Evolutionary conservation across 495 filamentous ascomycete species (phyloP).

Genomic region (Venustampulla echinocandica): DNA sequence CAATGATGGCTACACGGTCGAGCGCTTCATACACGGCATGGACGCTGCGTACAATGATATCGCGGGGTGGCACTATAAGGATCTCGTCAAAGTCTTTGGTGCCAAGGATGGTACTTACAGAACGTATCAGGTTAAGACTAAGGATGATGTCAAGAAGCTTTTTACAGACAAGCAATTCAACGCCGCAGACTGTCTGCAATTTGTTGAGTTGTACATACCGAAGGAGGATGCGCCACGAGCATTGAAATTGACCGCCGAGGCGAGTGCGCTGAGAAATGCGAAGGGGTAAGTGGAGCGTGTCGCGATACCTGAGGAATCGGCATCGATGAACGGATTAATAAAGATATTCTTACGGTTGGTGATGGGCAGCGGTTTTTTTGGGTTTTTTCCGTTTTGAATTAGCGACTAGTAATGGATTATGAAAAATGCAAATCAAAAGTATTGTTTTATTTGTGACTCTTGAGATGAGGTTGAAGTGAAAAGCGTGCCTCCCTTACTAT

Average conservation of each 20-base stretch:
- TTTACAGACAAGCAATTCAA: constrained; percentile 61
- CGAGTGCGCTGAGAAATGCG: constrained; percentile 51
- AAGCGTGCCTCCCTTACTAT: too few species aligned
- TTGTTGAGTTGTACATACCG: constrained; percentile 84
- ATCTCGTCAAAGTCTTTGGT: constrained; percentile 61
- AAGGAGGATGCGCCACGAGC: constrained; percentile 69
- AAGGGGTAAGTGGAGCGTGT: constrained; percentile 11
- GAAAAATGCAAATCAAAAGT: too few species aligned
- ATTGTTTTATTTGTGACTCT: too few species aligned
- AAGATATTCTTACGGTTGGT: too few species aligned
- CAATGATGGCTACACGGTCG: constrained; percentile 71
- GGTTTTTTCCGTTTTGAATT: too few species aligned
- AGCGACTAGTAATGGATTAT: too few species aligned
- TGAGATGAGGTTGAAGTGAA: too few species aligned
- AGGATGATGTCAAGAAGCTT: constrained; percentile 57
- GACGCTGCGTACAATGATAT: constrained; percentile 75
- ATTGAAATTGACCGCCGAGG: constrained; percentile 62
- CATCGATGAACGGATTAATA: not conserved
- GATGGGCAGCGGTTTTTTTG: too few species aligned
- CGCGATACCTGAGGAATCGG: not conserved
- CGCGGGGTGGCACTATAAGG: constrained; percentile 59
- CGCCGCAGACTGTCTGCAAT: constrained; percentile 38
- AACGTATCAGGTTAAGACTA: constrained; percentile 63
- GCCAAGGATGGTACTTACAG: constrained; percentile 40
- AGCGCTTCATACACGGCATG: constrained; percentile 70